A percentile compares a stretch with the other conserved stretches of the same genome.
Evolutionary conservation across 148 eudicot species (phyloP).

Genomic region (Selenicereus undatus): DNA sequence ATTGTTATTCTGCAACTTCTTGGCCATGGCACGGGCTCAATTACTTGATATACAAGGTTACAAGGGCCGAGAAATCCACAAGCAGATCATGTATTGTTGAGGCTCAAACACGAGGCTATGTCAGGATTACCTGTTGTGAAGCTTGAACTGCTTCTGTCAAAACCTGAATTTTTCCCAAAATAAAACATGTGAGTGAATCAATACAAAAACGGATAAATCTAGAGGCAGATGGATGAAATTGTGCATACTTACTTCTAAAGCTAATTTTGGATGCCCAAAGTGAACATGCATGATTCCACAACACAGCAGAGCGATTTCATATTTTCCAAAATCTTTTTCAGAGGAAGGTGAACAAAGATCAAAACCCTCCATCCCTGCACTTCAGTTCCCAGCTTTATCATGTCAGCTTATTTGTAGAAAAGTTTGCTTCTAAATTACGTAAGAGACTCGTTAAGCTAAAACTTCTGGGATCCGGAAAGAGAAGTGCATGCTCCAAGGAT

Average conservation of each 20-base stretch:
- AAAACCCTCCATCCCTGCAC: constrained; percentile 99
- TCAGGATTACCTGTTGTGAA: constrained; percentile 70
- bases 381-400: constrained; percentile 37
- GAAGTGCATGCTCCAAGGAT: background rate
- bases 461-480: background rate
- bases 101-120: constrained; percentile 4
- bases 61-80: background rate
- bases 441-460: background rate
- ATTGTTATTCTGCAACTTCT: no score
- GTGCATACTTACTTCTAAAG: constrained; percentile 59
- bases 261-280: constrained; percentile 90
- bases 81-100: background rate
- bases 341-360: constrained; percentile 56
- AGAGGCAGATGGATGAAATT: background rate
- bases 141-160: constrained; percentile 88
- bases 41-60: constrained; percentile 5
- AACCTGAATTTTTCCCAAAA: constrained; percentile 45
- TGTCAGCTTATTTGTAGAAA: constrained; percentile 29
- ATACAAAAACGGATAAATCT: background rate
- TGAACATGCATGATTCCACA: constrained; percentile 97
- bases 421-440: background rate
- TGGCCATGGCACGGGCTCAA: background rate
- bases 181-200: constrained; percentile 4
- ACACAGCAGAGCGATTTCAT: constrained; percentile 83
- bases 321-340: constrained; percentile 55